Percentiles rank a stretch among this genome's conserved stretches.
phyloP scores from a whole-genome alignment of 169 alveolate species.

The Plasmodium berghei region DNA sequence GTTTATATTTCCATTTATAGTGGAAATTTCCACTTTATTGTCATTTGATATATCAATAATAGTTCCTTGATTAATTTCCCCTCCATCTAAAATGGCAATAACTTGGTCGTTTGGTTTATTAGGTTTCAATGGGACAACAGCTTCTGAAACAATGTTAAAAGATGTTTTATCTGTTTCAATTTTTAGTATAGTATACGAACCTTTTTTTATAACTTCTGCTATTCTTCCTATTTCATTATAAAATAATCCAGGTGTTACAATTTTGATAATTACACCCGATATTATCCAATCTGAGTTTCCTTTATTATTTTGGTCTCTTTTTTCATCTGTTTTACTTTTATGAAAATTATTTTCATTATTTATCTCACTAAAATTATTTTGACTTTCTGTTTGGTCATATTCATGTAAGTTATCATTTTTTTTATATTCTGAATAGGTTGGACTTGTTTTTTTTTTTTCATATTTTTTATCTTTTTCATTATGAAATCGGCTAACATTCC shows the following conservation, averaged over 20 bases:
- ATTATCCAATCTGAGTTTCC: constrained; percentile 24
- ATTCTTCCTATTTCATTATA: constrained; percentile 71
- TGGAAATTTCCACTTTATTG: constrained; percentile 23
- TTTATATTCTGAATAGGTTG: background rate
- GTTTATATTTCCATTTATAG: constrained; percentile 17
- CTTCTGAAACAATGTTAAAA: constrained; percentile 61
- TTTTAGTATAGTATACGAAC: constrained; percentile 42
- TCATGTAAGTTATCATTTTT: background rate
- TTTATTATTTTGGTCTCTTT: background rate
- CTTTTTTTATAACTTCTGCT: constrained; percentile 34
- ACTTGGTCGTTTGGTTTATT: constrained; percentile 37
- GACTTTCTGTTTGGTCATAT: background rate
- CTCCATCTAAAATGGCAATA: constrained; percentile 33
- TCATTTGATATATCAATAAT: constrained; percentile 28
- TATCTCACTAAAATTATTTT: background rate
- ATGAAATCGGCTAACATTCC: background rate
- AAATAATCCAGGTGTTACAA: constrained; percentile 63
- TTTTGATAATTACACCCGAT: constrained; percentile 46
- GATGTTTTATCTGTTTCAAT: constrained; percentile 65
- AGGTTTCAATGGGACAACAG: constrained; percentile 68
- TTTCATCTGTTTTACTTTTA: too few relatives aligned
- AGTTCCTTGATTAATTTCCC: constrained; percentile 33
- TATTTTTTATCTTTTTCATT: constrained; percentile 3
- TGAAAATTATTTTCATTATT: background rate
- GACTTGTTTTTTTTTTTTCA: background rate